phyloP scores from a whole-genome alignment of 2,329 filamentous ascomycete species.

The Fonsecaea monophora region DNA sequence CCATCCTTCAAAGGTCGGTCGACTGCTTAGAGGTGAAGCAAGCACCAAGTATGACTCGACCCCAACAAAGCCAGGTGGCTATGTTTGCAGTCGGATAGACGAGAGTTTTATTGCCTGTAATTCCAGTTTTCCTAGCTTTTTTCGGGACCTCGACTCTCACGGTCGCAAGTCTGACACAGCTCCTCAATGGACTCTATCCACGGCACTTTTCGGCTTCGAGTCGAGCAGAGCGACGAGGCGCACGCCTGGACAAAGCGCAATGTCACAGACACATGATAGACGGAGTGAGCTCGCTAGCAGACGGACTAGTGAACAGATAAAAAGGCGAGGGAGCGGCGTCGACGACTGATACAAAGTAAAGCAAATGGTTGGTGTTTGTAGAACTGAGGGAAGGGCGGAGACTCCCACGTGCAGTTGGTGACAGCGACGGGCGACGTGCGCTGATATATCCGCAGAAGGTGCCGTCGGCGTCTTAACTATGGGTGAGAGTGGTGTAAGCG shows the following conservation, averaged over 20 bases:
- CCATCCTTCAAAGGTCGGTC: conserved; percentile 27
- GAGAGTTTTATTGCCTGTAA: conserved; percentile 1
- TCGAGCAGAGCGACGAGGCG: neutral
- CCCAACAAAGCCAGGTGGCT: neutral
- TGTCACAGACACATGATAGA: conserved; percentile 14
- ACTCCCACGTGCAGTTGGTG: conserved; percentile 7
- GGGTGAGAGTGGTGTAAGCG: neutral
- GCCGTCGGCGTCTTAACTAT: neutral
- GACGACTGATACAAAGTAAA: neutral
- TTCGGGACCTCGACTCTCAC: neutral
- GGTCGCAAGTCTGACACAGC: neutral
- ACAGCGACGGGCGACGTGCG: neutral
- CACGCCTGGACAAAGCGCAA: neutral
- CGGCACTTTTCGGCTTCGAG: neutral
- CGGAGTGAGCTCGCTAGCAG: neutral
- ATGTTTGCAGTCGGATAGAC: conserved; percentile 34
- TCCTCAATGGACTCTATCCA: neutral
- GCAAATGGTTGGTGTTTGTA: neutral
- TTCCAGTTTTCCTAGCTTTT: conserved; percentile 1
- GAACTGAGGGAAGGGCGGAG: conserved; percentile 8
- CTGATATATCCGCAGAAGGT: neutral
- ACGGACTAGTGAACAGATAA: neutral
- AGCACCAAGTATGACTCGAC: neutral
- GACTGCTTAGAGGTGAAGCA: neutral
- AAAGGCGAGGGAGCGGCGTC: neutral